phyloP scores from a whole-genome alignment of 78 protist species.

The Capsaspora owczarzaki region DNA sequence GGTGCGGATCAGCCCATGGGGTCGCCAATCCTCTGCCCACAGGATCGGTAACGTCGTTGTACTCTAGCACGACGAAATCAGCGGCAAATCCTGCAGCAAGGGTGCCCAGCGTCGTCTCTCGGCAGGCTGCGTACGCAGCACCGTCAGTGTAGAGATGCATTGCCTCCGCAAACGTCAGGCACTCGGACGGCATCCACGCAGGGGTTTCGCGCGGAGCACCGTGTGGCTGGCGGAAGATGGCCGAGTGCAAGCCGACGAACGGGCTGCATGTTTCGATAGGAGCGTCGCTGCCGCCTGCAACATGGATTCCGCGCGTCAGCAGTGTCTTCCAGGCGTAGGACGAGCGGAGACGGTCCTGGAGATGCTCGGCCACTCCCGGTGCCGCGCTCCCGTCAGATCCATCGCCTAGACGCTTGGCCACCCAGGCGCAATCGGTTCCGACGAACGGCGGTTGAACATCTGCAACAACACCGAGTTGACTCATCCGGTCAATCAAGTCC shows the following conservation, averaged over 20 bases:
- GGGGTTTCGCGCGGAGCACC: not conserved
- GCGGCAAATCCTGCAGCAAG: not conserved
- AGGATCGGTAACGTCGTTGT: no score
- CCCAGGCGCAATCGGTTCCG: not conserved
- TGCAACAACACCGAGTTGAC: not conserved
- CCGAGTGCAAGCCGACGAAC: not conserved
- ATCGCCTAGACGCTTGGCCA: not conserved
- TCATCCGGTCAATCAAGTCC: not conserved
- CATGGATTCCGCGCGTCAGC: not conserved
- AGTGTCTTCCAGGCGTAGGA: conserved; percentile 1
- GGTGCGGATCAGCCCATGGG: no score
- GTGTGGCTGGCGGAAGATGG: not conserved
- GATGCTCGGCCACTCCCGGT: no score
- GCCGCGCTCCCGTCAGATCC: no score
- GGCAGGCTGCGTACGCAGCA: not conserved
- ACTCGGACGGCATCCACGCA: not conserved
- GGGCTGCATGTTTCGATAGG: not conserved
- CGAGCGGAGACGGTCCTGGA: not conserved
- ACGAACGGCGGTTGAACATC: not conserved
- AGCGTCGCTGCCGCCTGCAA: not conserved
- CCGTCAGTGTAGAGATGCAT: not conserved
- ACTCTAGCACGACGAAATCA: not conserved
- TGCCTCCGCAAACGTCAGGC: not conserved
- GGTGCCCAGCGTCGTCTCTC: not conserved
- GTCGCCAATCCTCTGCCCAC: no score